Conservation (phyloP, 192 early-diverging fungal species). For the Podila clonocystis region DNA sequence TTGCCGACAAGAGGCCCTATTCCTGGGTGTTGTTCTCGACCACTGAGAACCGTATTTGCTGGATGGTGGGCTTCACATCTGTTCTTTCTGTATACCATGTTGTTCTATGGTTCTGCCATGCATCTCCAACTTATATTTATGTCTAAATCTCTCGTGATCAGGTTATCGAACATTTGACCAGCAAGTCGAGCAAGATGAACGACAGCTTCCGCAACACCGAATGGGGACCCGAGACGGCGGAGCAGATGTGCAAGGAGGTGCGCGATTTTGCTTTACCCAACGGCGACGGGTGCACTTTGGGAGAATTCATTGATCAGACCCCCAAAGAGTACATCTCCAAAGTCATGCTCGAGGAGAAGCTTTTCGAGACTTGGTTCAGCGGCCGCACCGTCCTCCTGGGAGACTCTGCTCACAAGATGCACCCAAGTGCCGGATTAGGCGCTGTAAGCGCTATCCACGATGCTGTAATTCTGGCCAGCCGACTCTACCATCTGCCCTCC, state of each 20-base stretch:
- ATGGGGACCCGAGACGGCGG: slow-evolving; percentile 8
- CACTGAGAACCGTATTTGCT: slow-evolving; percentile 8
- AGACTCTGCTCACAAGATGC: background rate
- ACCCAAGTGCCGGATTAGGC: no score
- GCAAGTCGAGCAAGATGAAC: background rate
- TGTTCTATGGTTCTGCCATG: background rate
- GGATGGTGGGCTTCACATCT: background rate
- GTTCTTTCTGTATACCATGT: no score
- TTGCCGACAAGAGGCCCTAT: slow-evolving; percentile 17
- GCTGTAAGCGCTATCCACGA: no score
- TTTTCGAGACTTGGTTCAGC: slow-evolving; percentile 27
- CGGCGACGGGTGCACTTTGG: slow-evolving; percentile 13
- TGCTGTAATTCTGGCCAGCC: no score
- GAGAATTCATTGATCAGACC: slow-evolving; percentile 21
- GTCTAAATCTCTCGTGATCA: no score
- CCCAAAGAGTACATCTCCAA: slow-evolving; percentile 31
- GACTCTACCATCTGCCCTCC: no score
- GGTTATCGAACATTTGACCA: slow-evolving; percentile 4
- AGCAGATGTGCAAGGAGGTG: slow-evolving; percentile 8
- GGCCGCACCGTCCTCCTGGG: slow-evolving; percentile 12
- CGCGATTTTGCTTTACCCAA: slow-evolving; percentile 2
- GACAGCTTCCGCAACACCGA: slow-evolving; percentile 1
- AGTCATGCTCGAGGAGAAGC: slow-evolving; percentile 43
- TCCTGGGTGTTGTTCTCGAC: slow-evolving; percentile 25
- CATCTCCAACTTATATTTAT: background rate